phyloP scores from a whole-genome alignment of 805 yeast genomes.

The Saccharomyces paradoxus region DNA sequence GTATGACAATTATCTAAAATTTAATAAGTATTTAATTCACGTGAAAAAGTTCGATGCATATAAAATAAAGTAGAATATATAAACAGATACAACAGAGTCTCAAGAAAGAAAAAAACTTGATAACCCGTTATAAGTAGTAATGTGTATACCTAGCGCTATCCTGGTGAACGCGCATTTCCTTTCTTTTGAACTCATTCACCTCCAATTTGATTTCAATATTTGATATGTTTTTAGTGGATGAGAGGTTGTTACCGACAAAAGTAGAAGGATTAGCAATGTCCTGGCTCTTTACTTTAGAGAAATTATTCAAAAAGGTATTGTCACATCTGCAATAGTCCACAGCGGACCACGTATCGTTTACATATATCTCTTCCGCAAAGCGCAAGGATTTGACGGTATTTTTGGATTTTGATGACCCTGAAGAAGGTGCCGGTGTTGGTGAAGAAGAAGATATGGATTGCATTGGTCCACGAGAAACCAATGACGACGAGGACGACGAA shows the following conservation, averaged over 20 bases:
- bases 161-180: conserved; percentile 63
- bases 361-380: conserved; percentile 22
- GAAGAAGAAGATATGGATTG: background rate
- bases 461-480: background rate
- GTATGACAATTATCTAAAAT: background rate
- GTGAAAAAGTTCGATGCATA: background rate
- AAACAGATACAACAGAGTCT: background rate
- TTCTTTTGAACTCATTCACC: conserved; percentile 53
- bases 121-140: background rate
- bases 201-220: conserved; percentile 46
- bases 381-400: conserved; percentile 11
- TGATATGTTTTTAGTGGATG: background rate
- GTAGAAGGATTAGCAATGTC: conserved; percentile 12
- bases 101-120: background rate
- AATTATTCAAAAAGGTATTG: conserved; percentile 13
- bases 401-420: background rate
- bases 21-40: background rate
- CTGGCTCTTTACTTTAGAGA: conserved; percentile 1
- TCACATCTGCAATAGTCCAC: conserved; percentile 26
- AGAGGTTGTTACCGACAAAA: background rate
- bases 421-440: background rate
- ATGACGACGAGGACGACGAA: background rate
- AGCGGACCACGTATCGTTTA: conserved; percentile 24
- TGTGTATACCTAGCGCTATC: conserved; percentile 32
- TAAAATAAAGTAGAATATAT: background rate